These are phyloP conservation scores for Phytopythium boreale DNA, from an alignment of 352 stramenopile species.

Conservation along the genomic window DNA sequence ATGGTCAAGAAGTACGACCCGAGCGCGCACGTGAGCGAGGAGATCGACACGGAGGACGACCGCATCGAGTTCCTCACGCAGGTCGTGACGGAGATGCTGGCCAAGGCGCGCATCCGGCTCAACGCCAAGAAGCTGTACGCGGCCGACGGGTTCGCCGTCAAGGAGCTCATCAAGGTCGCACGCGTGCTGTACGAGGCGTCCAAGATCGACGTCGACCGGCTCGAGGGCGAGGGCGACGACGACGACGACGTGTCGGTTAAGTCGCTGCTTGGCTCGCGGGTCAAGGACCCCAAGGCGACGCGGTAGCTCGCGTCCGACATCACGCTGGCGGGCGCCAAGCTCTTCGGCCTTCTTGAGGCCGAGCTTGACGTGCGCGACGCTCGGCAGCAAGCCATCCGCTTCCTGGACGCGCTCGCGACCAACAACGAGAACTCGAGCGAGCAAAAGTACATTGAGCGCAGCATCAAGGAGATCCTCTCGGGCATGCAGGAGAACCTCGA, in stretches of 20 bases:
- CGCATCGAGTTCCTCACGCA: slow-evolving; percentile 93
- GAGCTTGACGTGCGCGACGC: slow-evolving; percentile 88
- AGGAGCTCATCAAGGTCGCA: slow-evolving; percentile 95
- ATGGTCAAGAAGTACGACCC: slow-evolving; percentile 94
- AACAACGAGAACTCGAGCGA: slow-evolving; percentile 84
- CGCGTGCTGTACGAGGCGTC: slow-evolving; percentile 91
- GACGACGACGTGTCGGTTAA: slow-evolving; percentile 72
- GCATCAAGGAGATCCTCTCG: slow-evolving; percentile 68
- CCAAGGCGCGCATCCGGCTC: slow-evolving; percentile 90
- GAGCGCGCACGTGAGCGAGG: slow-evolving; percentile 82
- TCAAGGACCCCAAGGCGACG: slow-evolving; percentile 90
- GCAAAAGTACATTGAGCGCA: slow-evolving; percentile 87
- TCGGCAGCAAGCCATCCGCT: slow-evolving; percentile 85
- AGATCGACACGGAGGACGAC: slow-evolving; percentile 95
- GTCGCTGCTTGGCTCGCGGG: slow-evolving; percentile 64
- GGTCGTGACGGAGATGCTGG: slow-evolving; percentile 74
- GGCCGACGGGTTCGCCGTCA: slow-evolving; percentile 92
- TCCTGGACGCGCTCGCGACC: slow-evolving; percentile 89
- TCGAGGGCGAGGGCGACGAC: slow-evolving; percentile 63
- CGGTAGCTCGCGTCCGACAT: slow-evolving; percentile 92
- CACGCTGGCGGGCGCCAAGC: slow-evolving; percentile 89
- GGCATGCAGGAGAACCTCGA: slow-evolving; percentile 86
- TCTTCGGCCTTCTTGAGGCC: slow-evolving; percentile 91
- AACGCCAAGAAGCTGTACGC: slow-evolving; percentile 96
- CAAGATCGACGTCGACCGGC: slow-evolving; percentile 53